Percentiles rank a stretch among this genome's conserved stretches.
Evolutionary conservation across 2,329 filamentous ascomycete species (phyloP).

Genomic region (Fusarium hostae): DNA sequence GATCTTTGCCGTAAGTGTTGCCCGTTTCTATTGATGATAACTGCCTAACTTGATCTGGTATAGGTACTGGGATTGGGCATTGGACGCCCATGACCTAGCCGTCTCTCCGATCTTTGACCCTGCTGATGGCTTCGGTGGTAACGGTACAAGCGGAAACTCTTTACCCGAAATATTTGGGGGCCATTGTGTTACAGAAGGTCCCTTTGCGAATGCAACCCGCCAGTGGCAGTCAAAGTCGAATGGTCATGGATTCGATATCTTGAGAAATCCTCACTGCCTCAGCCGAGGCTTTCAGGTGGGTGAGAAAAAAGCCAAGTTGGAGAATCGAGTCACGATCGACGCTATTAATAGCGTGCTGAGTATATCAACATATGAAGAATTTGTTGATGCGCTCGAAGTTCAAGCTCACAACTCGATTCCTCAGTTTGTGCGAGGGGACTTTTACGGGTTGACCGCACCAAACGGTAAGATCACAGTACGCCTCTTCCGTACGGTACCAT

Average conservation of each 20-base stretch:
- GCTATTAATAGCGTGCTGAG: background rate
- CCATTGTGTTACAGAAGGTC: background rate
- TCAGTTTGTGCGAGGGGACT: background rate
- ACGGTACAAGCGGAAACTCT: background rate
- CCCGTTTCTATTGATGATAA: too few relatives aligned
- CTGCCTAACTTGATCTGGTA: background rate
- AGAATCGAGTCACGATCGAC: background rate
- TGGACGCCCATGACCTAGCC: background rate
- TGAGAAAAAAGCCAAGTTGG: background rate
- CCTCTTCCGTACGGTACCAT: too few relatives aligned
- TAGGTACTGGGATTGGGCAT: background rate
- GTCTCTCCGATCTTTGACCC: background rate
- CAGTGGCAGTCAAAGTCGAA: background rate
- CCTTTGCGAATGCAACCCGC: background rate
- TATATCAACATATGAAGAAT: background rate
- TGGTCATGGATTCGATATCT: background rate
- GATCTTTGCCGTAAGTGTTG: background rate
- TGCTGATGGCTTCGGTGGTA: background rate
- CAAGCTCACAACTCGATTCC: background rate
- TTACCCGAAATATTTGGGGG: background rate
- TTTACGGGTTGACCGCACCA: background rate
- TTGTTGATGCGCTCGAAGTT: background rate
- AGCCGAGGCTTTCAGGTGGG: background rate
- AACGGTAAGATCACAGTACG: background rate
- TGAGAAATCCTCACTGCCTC: background rate